Conservation (phyloP, 371 early-diverging fungal genomes). For the Lichtheimia hyalospora region DNA sequence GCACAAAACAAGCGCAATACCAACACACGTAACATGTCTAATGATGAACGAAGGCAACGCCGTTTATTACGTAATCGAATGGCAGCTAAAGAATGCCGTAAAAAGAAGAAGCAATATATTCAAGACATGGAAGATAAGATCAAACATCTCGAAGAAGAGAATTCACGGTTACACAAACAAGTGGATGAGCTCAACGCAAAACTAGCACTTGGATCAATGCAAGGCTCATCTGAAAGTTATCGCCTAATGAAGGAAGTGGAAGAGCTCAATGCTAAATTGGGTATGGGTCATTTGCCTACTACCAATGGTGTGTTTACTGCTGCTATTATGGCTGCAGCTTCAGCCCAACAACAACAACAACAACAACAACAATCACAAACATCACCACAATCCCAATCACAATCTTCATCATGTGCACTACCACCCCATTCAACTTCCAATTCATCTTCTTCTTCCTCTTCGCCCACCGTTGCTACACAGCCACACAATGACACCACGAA, state of each 20-base stretch:
- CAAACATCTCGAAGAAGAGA: slow-evolving; percentile 64
- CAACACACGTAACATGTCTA: slow-evolving; percentile 41
- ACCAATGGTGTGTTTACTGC: slow-evolving; percentile 30
- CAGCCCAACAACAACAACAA: slow-evolving; percentile 15
- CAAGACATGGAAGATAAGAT: slow-evolving; percentile 72
- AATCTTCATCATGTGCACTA: slow-evolving; percentile 2
- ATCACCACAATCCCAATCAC: slow-evolving; percentile 11
- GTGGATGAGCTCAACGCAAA: slow-evolving; percentile 68
- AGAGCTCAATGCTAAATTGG: slow-evolving; percentile 70
- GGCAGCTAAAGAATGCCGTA: slow-evolving; percentile 83
- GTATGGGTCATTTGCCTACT: slow-evolving; percentile 43
- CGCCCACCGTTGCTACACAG: slow-evolving; percentile 3
- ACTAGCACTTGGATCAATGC: slow-evolving; percentile 61
- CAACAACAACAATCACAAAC: slow-evolving; percentile 8
- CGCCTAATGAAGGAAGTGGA: slow-evolving; percentile 65
- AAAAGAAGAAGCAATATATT: slow-evolving; percentile 80
- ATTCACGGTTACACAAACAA: slow-evolving; percentile 58
- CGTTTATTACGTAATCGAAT: slow-evolving; percentile 74
- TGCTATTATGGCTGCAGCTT: slow-evolving; percentile 30
- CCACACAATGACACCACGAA: background rate
- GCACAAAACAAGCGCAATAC: slow-evolving; percentile 29
- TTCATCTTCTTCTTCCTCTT: background rate
- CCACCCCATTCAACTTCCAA: background rate
- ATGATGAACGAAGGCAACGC: slow-evolving; percentile 77
- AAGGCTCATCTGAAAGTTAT: slow-evolving; percentile 54